A percentile compares a stretch with the other conserved stretches of the same genome.
Conservation (phyloP, 148 eudicot species). For the Camellia lanceoleosa region DNA sequence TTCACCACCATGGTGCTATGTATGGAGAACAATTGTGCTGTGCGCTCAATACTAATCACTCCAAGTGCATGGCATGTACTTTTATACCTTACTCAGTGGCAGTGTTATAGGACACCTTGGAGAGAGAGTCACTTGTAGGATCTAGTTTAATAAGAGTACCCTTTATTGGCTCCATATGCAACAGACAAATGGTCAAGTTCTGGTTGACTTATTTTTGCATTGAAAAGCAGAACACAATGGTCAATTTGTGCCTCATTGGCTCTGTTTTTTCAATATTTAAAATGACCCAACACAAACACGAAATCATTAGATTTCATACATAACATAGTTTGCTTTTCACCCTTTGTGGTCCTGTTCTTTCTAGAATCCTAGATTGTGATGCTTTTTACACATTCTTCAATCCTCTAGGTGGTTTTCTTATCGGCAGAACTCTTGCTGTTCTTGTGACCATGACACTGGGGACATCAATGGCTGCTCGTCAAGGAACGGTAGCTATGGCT, state of each 20-base stretch:
- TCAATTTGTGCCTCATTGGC: not conserved
- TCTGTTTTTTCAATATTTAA: not conserved
- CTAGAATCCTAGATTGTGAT: too few relatives aligned
- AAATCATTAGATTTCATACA: not conserved
- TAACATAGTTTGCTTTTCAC: not conserved
- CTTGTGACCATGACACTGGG: constrained; percentile 61
- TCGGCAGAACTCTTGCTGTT: constrained; percentile 73
- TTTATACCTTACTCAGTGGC: not conserved
- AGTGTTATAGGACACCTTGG: not conserved
- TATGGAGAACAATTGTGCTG: not conserved
- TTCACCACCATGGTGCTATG: not conserved
- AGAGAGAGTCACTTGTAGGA: not conserved
- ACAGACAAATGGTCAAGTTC: not conserved
- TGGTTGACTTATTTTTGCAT: not conserved
- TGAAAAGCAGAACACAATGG: not conserved
- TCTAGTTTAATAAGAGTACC: not conserved
- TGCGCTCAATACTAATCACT: not conserved
- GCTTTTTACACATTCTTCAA: constrained; percentile 4
- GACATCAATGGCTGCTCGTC: constrained; percentile 86
- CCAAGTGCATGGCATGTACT: not conserved
- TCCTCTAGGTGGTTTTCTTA: constrained; percentile 62
- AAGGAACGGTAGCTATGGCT: constrained; percentile 76
- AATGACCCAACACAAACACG: not conserved
- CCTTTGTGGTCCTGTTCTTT: not conserved
- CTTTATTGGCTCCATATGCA: not conserved